Evolutionary conservation across 345 rosid genomes (phyloP), one percentile per base, ranked within the genome.

Genomic region (Clarkia xantiana): DNA sequence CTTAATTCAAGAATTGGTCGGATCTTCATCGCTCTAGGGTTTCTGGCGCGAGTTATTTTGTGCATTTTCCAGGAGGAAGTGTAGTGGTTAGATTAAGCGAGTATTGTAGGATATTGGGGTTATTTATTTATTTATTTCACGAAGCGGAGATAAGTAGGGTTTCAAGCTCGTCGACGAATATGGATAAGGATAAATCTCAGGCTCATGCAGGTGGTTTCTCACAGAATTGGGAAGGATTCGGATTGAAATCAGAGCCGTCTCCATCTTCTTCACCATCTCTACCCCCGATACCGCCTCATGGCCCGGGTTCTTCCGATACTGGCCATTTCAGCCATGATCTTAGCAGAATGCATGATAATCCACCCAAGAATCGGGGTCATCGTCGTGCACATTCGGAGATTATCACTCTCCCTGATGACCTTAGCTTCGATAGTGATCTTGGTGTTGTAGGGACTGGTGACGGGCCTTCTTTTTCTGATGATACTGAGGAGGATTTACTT

Each of bases 381-480:
- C 88, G 98, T 17, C 80, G 98, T 22, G 90, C 95, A 45, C 96
- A 86, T 58, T 91, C 98, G 0, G 98, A 91, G 49, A 87, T 91
- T 59, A 82, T 91, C 16, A 87, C 80, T 44, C 84, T 82, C 12
- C 95, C 96, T 22, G 95, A 87, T 63, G 96, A 87, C 69, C 73
- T 91, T 41, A 80, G 83, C 71, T 82, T 91, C 51, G 87, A 91
- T 56, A 72, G 85, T 69, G 96, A 84, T 66, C 87, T 82, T 41
- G 86, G 95, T 12, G 84, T 80, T 14, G 87, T 82, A 42, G 93
- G 84, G 49, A 76, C 61, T 4, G 36, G 36, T 11, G 93, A 80
- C 59, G 94, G 85, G 41, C 81, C 95, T 39, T 75, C 87, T 44
- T 69, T 76, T 49, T 84, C 94, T 0, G 96, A 84, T 46, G 96